These are phyloP conservation scores for Marsdenia floribunda DNA, from an alignment of 257 asterid genomes.

Conservation along the genomic window DNA sequence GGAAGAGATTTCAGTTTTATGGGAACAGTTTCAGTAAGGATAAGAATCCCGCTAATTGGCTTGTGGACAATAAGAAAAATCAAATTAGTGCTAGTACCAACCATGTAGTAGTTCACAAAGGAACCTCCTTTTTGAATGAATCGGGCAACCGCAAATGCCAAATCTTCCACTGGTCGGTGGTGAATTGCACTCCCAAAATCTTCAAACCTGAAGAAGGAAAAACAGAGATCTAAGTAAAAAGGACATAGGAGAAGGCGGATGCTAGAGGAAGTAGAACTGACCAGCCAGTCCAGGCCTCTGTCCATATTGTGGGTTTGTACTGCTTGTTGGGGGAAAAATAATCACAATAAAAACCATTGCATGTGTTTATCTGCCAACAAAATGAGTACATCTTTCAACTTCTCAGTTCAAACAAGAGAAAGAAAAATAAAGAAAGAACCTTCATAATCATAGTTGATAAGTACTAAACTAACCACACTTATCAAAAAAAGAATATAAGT, in stretches of 20 bases:
- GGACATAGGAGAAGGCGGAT: neutral
- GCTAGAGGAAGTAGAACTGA: constrained; percentile 22
- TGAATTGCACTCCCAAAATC: constrained; percentile 81
- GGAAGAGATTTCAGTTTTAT: no score
- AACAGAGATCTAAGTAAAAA: constrained; percentile 2
- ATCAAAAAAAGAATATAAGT: no score
- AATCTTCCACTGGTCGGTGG: constrained; percentile 92
- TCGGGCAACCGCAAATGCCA: constrained; percentile 89
- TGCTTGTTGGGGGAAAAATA: constrained; percentile 86
- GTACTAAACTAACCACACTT: neutral
- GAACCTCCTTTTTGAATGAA: constrained; percentile 97
- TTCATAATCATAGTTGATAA: no score
- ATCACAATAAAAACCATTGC: constrained; percentile 95
- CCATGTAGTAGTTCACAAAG: constrained; percentile 91
- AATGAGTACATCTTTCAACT: neutral
- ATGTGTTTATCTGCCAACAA: constrained; percentile 73
- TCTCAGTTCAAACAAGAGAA: neutral
- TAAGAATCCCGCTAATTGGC: neutral
- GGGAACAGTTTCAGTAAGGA: no score
- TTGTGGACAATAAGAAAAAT: neutral
- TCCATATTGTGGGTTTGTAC: constrained; percentile 87
- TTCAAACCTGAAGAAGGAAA: constrained; percentile 63
- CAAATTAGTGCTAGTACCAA: constrained; percentile 7
- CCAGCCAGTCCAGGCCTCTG: constrained; percentile 99
- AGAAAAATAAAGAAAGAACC: neutral